These are phyloP conservation scores for Exophiala sp. DNA, from an alignment of 2,329 filamentous ascomycete species.

Conservation along the genomic window DNA sequence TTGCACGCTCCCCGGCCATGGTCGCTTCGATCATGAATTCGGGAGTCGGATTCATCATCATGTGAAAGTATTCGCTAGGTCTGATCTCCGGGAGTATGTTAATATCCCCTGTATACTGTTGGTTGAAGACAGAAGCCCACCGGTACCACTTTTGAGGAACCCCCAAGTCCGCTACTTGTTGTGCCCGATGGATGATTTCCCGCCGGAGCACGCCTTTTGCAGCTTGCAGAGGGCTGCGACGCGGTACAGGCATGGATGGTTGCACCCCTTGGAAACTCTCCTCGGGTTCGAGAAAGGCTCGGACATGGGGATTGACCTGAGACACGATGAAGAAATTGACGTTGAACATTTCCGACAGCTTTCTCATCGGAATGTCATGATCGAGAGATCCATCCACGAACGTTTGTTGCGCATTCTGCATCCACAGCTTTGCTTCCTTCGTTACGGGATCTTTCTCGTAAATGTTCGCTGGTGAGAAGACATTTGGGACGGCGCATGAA, in stretches of 20 bases:
- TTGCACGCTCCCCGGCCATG: constrained; percentile 72
- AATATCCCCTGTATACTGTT: constrained; percentile 91
- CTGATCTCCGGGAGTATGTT: constrained; percentile 81
- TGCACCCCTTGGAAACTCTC: constrained; percentile 46
- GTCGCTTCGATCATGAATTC: constrained; percentile 82
- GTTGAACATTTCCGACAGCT: constrained; percentile 90
- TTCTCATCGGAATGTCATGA: constrained; percentile 85
- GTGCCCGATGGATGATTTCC: constrained; percentile 73
- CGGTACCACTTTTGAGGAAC: constrained; percentile 76
- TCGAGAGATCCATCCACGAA: constrained; percentile 96
- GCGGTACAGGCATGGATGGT: constrained; percentile 20
- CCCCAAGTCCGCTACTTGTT: constrained; percentile 72
- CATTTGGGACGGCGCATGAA: constrained; percentile 77
- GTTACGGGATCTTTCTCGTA: constrained; percentile 80
- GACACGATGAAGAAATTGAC: constrained; percentile 98
- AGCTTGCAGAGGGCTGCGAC: constrained; percentile 44
- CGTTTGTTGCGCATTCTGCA: constrained; percentile 61
- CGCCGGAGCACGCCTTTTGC: constrained; percentile 69
- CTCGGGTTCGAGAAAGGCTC: constrained; percentile 75
- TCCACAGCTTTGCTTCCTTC: constrained; percentile 73
- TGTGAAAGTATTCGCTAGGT: constrained; percentile 65
- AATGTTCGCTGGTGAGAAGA: constrained; percentile 73
- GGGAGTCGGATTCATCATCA: constrained; percentile 75
- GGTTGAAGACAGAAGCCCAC: constrained; percentile 71
- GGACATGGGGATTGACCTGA: constrained; percentile 90